Base-by-base conservation (phyloP, 1,284 basidiomycete genomes). In the Thecaphora frezii region DNA sequence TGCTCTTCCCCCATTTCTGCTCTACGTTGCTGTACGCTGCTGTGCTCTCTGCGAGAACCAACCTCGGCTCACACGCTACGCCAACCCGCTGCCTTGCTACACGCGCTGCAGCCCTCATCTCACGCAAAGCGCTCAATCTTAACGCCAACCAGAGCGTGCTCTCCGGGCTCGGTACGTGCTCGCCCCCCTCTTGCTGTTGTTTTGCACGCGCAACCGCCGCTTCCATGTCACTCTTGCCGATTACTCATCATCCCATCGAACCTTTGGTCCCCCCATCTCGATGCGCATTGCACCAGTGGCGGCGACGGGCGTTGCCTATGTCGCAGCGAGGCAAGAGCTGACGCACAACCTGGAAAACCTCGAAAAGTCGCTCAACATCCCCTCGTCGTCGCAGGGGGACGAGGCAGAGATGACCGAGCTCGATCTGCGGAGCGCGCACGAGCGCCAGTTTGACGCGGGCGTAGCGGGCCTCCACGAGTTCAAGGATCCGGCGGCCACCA, bases 231-330 rank as follows among this genome's bases (percentile, higher is more conserved):
- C 33, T 36, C 33, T 36, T 36, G 10, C n/a, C n/a, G n/a, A n/a
- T n/a, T n/a, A n/a, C n/a, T n/a, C n/a, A n/a, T n/a, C 28, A 28
- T 13, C 13, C 28, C 5, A 5, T 7, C 28, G 28, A 5, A 7
- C 28, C 28, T 28, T 13, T 28, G 7, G 7, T 28, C 28, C 28
- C 28, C 28, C 28, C 28, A 5, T 28, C 38, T 39, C 38, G 5
- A 7, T 39, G 8, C 38, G 7, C 18, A 39, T 18, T 5, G 7
- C 5, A 22, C 5, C 23, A 13, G 41, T 67, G 7, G 60, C 65
- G 24, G 65, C 60, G 22, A 59, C 60, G 13, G 65, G 65, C 9
- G 65, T 67, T n/a, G 65, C 65, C 13, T 67, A 67, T 25, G 55
- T 63, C 38, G 60, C 60, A 2, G 65, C 65, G 19, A 19, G 46